These are phyloP conservation scores for Coprinopsis strossmayeri DNA, from an alignment of 768 basidiomycete species.

Conservation along the genomic window DNA sequence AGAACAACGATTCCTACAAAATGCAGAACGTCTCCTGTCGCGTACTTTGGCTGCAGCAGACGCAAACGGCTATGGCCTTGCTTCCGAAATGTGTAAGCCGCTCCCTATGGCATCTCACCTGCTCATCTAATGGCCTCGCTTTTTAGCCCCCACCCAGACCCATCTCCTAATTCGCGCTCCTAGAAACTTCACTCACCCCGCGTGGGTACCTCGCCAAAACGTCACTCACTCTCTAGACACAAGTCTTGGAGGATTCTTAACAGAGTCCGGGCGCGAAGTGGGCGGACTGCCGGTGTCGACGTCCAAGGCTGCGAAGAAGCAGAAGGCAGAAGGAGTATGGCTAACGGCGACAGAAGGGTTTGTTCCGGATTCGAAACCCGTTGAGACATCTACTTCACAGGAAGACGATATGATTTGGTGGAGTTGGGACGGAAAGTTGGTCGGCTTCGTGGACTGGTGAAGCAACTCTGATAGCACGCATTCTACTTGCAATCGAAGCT, in stretches of 20 bases:
- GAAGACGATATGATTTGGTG: constrained; percentile 57
- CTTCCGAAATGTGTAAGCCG: constrained; percentile 28
- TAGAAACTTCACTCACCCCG: constrained; percentile 37
- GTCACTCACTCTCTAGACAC: constrained; percentile 30
- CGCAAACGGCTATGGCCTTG: constrained; percentile 25
- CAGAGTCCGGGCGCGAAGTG: constrained; percentile 19
- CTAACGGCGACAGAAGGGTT: constrained; percentile 25
- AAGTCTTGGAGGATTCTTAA: constrained; percentile 33
- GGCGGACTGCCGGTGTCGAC: background rate
- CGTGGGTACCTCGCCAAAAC: constrained; percentile 43
- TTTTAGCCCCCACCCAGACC: constrained; percentile 42
- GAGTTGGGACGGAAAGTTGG: constrained; percentile 53
- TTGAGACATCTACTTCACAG: constrained; percentile 9
- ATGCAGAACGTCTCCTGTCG: constrained; percentile 28
- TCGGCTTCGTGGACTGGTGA: constrained; percentile 48
- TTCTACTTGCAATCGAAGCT: too few relatives aligned
- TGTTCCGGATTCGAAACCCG: constrained; percentile 6
- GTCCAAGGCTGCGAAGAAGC: constrained; percentile 15
- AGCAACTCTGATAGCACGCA: background rate
- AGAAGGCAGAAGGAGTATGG: constrained; percentile 43
- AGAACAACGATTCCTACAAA: constrained; percentile 25
- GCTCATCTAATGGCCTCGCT: background rate
- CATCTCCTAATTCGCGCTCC: constrained; percentile 41
- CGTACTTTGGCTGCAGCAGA: constrained; percentile 29
- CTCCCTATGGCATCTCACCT: background rate